These are phyloP conservation scores for Candida andamanensis DNA, from an alignment of 805 yeast species.

Conservation along the genomic window DNA sequence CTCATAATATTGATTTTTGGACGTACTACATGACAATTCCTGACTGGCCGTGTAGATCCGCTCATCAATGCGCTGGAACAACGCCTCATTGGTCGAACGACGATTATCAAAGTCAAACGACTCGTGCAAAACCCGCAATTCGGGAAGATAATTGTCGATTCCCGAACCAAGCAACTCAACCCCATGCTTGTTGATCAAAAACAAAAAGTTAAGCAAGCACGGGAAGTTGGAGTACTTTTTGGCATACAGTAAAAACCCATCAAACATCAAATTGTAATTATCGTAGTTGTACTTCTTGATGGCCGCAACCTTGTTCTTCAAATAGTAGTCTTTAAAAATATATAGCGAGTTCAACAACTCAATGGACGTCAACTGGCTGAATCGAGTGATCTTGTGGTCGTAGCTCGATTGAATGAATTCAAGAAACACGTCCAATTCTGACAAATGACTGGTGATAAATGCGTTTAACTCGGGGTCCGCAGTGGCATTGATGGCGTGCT, in stretches of 20 bases:
- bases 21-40: constrained; percentile 8
- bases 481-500: constrained; percentile 3
- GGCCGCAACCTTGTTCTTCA: constrained; percentile 13
- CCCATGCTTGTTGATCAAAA: constrained; percentile 10
- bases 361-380: constrained; percentile 19
- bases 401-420: constrained; percentile 18
- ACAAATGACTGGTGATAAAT: constrained; percentile 16
- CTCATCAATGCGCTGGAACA: constrained; percentile 14
- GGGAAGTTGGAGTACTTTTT: constrained; percentile 15
- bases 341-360: constrained; percentile 24
- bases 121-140: constrained; percentile 16
- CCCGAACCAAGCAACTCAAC: constrained; percentile 8
- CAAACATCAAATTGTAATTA: constrained; percentile 19
- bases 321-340: constrained; percentile 19
- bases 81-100: constrained; percentile 10
- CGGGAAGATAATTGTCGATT: constrained; percentile 12
- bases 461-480: constrained; percentile 6
- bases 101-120: constrained; percentile 18
- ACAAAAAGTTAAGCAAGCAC: constrained; percentile 13
- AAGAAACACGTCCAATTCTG: constrained; percentile 17
- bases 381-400: constrained; percentile 16
- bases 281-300: constrained; percentile 14
- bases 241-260: constrained; percentile 13
- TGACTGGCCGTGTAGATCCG: constrained; percentile 14
- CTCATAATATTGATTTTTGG: constrained; percentile 14